Percentiles rank a stretch among this genome's conserved stretches.
Evolutionary conservation across 164 flowering plant genomes (phyloP).

Genomic region (Cinnamomum chago): DNA sequence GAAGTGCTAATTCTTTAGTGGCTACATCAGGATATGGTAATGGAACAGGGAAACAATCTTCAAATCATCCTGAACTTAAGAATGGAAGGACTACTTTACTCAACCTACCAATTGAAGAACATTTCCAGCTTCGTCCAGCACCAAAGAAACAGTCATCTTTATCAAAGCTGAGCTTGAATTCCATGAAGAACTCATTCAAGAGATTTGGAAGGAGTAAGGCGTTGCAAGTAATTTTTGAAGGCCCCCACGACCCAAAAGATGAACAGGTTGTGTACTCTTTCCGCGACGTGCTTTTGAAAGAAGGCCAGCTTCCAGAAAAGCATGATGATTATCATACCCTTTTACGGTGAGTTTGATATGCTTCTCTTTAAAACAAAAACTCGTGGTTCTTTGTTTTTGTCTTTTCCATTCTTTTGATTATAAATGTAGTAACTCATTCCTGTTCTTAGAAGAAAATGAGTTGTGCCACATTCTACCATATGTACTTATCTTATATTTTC

Average conservation of each 20-base stretch:
- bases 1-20: conserved; percentile 2
- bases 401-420: background rate
- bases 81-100: conserved; percentile 3
- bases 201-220: conserved; percentile 30
- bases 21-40: background rate
- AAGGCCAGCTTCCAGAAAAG: conserved; percentile 31
- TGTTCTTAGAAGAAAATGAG: conserved; percentile 1
- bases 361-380: background rate
- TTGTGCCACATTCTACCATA: background rate
- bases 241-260: conserved; percentile 41
- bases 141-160: conserved; percentile 11
- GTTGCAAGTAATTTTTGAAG: conserved; percentile 30
- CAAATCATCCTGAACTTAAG: background rate
- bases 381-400: background rate
- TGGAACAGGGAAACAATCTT: conserved; percentile 6
- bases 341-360: conserved; percentile 35
- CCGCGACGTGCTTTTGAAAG: conserved; percentile 37
- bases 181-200: conserved; percentile 18
- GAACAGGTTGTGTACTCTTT: conserved; percentile 44
- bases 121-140: conserved; percentile 12
- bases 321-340: conserved; percentile 62
- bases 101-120: conserved; percentile 17
- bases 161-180: conserved; percentile 13
- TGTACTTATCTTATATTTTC: background rate
- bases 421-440: background rate